These are phyloP conservation scores for Corchorus olitorius DNA, from an alignment of 345 rosid species.

Conservation along the genomic window DNA sequence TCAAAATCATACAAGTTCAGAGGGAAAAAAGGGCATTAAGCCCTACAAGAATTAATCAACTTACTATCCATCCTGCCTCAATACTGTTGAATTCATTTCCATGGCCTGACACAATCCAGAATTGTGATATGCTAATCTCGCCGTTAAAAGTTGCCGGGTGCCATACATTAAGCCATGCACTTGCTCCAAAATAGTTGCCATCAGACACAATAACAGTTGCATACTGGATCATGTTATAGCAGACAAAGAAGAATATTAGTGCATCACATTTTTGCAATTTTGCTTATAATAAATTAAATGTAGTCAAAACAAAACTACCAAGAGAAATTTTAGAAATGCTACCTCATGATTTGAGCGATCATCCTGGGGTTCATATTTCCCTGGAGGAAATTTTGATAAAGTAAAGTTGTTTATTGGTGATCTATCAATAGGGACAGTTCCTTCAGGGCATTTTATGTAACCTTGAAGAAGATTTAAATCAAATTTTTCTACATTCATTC, in stretches of 20 bases:
- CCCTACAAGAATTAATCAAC: background rate
- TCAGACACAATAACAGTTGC: background rate
- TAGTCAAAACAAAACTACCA: background rate
- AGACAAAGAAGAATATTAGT: background rate
- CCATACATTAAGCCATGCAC: constrained; percentile 27
- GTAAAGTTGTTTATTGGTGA: too few relatives aligned
- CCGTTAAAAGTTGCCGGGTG: constrained; percentile 8
- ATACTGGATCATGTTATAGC: constrained; percentile 6
- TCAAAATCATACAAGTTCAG: too few relatives aligned
- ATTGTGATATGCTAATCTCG: constrained; percentile 26
- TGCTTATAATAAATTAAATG: background rate
- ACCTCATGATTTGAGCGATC: constrained; percentile 22
- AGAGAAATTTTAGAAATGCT: background rate
- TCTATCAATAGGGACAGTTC: too few relatives aligned
- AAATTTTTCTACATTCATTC: too few relatives aligned
- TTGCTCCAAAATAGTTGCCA: constrained; percentile 24
- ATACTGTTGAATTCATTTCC: background rate
- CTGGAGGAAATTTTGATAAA: too few relatives aligned
- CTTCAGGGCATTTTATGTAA: too few relatives aligned
- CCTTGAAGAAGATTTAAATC: too few relatives aligned
- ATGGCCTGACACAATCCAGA: constrained; percentile 13
- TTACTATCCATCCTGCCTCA: constrained; percentile 34
- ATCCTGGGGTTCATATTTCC: too few relatives aligned
- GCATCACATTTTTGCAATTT: background rate
- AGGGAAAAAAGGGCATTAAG: background rate